Percentiles rank a stretch among this genome's conserved stretches.
phyloP scores from a whole-genome alignment of 2,329 filamentous ascomycete genomes.

The Alternaria dauci region DNA sequence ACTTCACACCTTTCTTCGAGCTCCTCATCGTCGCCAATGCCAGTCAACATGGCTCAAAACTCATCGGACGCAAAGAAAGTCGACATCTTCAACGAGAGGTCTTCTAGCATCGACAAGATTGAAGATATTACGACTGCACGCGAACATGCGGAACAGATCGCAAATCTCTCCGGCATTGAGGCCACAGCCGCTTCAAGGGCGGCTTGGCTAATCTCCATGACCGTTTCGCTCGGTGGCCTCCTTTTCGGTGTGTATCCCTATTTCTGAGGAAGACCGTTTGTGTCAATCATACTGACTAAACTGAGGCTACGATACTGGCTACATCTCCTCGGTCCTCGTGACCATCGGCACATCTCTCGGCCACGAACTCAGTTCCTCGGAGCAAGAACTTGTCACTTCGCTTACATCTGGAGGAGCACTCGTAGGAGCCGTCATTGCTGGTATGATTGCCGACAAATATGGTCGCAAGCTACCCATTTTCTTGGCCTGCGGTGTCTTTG shows the following conservation, averaged over 20 bases:
- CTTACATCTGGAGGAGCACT: conserved; percentile 51
- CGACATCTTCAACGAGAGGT: conserved; percentile 17
- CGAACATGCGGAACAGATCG: conserved; percentile 28
- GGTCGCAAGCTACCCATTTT: conserved; percentile 46
- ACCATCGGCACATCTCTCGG: conserved; percentile 48
- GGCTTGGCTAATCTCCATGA: conserved; percentile 41
- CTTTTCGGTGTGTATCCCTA: conserved; percentile 34
- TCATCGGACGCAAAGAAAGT: conserved; percentile 18
- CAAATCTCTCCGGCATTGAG: conserved; percentile 38
- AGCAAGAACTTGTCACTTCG: conserved; percentile 53
- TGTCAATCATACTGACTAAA: background rate
- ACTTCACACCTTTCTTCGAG: background rate
- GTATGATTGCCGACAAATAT: conserved; percentile 47
- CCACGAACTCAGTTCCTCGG: conserved; percentile 39
- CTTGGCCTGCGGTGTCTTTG: conserved; percentile 38
- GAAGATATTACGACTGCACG: conserved; percentile 30
- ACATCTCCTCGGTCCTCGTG: conserved; percentile 51
- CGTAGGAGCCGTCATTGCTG: conserved; percentile 49
- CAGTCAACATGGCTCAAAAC: background rate
- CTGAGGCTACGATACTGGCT: conserved; percentile 50
- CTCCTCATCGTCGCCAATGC: background rate
- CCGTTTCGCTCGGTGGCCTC: conserved; percentile 37
- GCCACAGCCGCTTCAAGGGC: conserved; percentile 39
- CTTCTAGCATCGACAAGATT: conserved; percentile 26
- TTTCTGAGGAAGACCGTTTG: too few relatives aligned